These are phyloP conservation scores for Aureobasidium zeae DNA, from an alignment of 2,329 filamentous ascomycete genomes.

Conservation along the genomic window DNA sequence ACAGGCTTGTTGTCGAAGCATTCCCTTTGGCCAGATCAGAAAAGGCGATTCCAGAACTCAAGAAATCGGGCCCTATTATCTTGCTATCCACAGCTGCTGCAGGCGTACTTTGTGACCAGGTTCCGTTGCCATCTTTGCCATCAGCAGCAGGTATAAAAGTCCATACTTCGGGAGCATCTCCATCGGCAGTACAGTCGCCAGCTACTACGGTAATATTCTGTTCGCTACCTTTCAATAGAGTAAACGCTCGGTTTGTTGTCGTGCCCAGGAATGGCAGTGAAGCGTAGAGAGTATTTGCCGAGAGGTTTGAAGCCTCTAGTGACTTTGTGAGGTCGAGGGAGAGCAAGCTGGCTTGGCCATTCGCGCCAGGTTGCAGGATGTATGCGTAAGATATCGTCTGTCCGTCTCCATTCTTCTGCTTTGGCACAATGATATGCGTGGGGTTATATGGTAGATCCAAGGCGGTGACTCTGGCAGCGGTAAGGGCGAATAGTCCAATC, in stretches of 20 bases:
- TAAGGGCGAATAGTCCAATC: conserved; percentile 12
- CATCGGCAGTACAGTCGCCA: conserved; percentile 57
- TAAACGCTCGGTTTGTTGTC: conserved; percentile 49
- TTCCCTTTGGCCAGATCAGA: conserved; percentile 49
- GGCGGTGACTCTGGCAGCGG: conserved; percentile 14
- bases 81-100: conserved; percentile 20
- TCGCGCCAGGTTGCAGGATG: conserved; percentile 53
- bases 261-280: conserved; percentile 54
- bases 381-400: conserved; percentile 49
- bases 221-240: conserved; percentile 55
- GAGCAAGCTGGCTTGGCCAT: conserved; percentile 46
- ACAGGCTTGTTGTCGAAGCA: conserved; percentile 50
- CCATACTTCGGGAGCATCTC: conserved; percentile 54
- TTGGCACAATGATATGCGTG: conserved; percentile 56
- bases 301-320: conserved; percentile 40
- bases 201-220: conserved; percentile 66
- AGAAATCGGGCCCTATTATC: conserved; percentile 44
- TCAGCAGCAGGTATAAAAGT: conserved; percentile 46
- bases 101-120: conserved; percentile 43
- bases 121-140: conserved; percentile 41
- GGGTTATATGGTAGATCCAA: conserved; percentile 63
- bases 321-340: conserved; percentile 56
- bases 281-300: conserved; percentile 42
- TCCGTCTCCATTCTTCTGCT: conserved; percentile 29
- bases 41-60: conserved; percentile 57